Conservation (phyloP, 768 basidiomycete species). For the Lentinula raphanica region DNA sequence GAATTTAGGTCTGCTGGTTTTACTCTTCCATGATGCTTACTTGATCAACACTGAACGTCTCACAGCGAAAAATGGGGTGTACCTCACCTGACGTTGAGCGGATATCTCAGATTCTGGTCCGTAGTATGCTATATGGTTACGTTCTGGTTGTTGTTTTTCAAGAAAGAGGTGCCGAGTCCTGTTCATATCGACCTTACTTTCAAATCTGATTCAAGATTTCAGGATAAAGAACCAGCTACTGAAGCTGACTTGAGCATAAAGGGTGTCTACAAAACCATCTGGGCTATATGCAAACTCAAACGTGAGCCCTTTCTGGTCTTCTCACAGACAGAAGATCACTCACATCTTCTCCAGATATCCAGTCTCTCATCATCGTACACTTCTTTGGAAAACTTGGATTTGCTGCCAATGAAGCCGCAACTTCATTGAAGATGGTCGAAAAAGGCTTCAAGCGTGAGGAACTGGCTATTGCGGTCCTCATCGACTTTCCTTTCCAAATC, state of each 20-base stretch:
- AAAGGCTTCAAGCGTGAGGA: conserved; percentile 96
- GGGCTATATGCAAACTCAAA: conserved; percentile 85
- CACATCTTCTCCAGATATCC: conserved; percentile 60
- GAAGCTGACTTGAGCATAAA: conserved; percentile 87
- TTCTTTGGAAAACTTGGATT: conserved; percentile 92
- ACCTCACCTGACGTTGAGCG: conserved; percentile 63
- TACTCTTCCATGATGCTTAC: background rate
- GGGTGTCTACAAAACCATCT: conserved; percentile 90
- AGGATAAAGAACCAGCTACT: conserved; percentile 73
- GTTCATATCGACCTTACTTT: background rate
- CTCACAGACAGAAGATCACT: conserved; percentile 2
- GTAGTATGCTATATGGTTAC: conserved; percentile 81
- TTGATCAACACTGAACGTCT: conserved; percentile 7
- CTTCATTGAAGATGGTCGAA: conserved; percentile 90
- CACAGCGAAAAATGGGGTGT: conserved; percentile 70
- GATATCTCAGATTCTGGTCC: conserved; percentile 86
- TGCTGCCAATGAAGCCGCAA: conserved; percentile 88
- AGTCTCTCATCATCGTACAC: conserved; percentile 80
- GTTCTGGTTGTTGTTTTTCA: conserved; percentile 78
- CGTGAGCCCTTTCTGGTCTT: conserved; percentile 44
- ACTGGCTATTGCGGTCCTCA: conserved; percentile 88
- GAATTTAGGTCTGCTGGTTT: conserved; percentile 66
- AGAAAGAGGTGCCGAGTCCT: conserved; percentile 67
- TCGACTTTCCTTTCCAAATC: conserved; percentile 98
- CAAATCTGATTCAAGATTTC: conserved; percentile 1